Conservation (phyloP, 768 basidiomycete genomes). For the Xerocomus potaroensis region DNA sequence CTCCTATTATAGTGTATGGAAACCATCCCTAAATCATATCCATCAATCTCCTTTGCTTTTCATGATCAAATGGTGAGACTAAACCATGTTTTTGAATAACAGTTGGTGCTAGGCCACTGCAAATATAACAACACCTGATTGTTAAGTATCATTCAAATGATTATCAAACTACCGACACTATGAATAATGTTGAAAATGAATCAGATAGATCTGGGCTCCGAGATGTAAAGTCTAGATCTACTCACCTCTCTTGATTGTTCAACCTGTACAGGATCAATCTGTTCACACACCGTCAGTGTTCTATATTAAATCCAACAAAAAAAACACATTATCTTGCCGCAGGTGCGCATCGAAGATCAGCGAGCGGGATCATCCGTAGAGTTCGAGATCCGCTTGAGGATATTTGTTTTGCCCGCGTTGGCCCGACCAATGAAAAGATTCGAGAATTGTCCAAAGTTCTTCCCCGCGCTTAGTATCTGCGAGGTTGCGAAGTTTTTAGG, state of each 20-base stretch:
- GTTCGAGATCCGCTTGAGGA: conserved; percentile 1
- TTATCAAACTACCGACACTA: not conserved
- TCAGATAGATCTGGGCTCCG: not conserved
- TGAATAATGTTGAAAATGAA: not conserved
- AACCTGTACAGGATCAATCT: not conserved
- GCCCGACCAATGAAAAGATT: not conserved
- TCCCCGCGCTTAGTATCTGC: too few relatives aligned
- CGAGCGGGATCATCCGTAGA: not conserved
- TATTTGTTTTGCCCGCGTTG: not conserved
- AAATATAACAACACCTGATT: not conserved
- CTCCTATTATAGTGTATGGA: not conserved
- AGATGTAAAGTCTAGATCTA: too few relatives aligned
- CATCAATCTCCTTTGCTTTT: not conserved
- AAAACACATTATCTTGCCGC: not conserved
- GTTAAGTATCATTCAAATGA: not conserved
- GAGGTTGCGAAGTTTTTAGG: too few relatives aligned
- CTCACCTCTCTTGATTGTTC: not conserved
- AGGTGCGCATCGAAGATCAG: not conserved
- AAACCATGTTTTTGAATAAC: not conserved
- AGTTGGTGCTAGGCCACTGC: not conserved
- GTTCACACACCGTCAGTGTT: not conserved
- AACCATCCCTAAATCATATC: not conserved
- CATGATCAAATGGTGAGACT: not conserved
- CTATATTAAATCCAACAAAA: too few relatives aligned
- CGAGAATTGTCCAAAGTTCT: not conserved